These are phyloP conservation scores for Boletus bicolor DNA, from an alignment of 768 basidiomycete genomes.

Conservation along the genomic window DNA sequence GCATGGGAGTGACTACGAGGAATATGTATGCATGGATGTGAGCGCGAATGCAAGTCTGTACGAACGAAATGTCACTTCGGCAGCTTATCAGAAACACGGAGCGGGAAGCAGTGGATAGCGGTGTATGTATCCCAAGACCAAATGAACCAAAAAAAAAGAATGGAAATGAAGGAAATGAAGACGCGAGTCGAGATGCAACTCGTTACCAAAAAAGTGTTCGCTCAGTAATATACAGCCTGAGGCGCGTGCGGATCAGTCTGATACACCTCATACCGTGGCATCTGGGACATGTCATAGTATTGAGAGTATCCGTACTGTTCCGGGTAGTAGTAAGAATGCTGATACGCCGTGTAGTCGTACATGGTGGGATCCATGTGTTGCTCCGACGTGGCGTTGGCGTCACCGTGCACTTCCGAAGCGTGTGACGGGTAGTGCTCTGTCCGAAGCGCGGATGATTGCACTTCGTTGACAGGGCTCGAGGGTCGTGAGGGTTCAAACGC, in stretches of 20 bases:
- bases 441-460: conserved; percentile 4
- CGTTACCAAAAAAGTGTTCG: conserved; percentile 7
- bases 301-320: conserved; percentile 64
- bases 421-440: conserved; percentile 17
- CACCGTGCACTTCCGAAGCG: conserved; percentile 15
- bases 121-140: conserved; percentile 18
- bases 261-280: conserved; percentile 67
- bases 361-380: conserved; percentile 36
- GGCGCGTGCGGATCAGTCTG: conserved; percentile 47
- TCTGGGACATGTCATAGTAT: conserved; percentile 67
- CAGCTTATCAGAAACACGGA: conserved; percentile 10
- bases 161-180: background rate
- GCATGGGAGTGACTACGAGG: conserved; percentile 19
- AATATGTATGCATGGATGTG: conserved; percentile 26
- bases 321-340: conserved; percentile 65
- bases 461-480: conserved; percentile 23
- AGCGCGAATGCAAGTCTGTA: conserved; percentile 26
- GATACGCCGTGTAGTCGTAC: conserved; percentile 58
- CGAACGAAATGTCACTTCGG: conserved; percentile 20
- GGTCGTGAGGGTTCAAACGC: conserved; percentile 46
- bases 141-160: conserved; percentile 20
- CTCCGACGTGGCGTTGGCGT: conserved; percentile 16
- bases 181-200: conserved; percentile 12
- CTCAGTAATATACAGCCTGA: conserved; percentile 61
- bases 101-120: conserved; percentile 14